Percentiles rank a stretch among this genome's conserved stretches.
Conservation (phyloP, 164 flowering plant species). For the Umbellularia californica region DNA sequence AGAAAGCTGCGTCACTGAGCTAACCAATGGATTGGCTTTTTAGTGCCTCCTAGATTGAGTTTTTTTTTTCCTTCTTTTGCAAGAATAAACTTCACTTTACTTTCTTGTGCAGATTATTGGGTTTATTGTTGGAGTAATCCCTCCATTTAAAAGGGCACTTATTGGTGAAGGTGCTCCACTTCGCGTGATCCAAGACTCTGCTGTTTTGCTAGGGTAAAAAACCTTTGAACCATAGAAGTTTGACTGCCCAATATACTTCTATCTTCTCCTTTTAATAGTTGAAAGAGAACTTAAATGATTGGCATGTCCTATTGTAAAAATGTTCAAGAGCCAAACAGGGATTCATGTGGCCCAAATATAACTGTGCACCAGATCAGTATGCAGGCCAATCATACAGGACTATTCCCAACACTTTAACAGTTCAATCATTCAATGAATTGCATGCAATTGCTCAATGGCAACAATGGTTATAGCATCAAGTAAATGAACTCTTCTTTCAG, state of each 20-base stretch:
- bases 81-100: neutral
- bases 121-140: conserved; percentile 50
- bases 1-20: neutral
- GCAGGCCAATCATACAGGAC: no score
- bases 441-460: no score
- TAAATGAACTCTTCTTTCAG: no score
- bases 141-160: conserved; percentile 38
- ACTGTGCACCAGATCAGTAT: no score
- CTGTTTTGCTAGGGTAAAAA: conserved; percentile 52
- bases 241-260: neutral
- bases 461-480: no score
- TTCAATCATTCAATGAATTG: neutral
- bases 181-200: conserved; percentile 54
- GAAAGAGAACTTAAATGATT: neutral
- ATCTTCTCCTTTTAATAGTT: neutral
- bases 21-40: no score
- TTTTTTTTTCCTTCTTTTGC: no score
- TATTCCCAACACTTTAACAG: no score
- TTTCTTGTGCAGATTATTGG: conserved; percentile 47
- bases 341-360: neutral
- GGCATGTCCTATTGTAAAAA: no score
- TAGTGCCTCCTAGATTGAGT: neutral
- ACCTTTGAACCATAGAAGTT: neutral
- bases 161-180: conserved; percentile 69
- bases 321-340: no score